Evolutionary conservation across 805 yeast genomes (phyloP), one percentile per base, ranked within the genome.

Genomic region (Wickerhamomyces silvicola): DNA sequence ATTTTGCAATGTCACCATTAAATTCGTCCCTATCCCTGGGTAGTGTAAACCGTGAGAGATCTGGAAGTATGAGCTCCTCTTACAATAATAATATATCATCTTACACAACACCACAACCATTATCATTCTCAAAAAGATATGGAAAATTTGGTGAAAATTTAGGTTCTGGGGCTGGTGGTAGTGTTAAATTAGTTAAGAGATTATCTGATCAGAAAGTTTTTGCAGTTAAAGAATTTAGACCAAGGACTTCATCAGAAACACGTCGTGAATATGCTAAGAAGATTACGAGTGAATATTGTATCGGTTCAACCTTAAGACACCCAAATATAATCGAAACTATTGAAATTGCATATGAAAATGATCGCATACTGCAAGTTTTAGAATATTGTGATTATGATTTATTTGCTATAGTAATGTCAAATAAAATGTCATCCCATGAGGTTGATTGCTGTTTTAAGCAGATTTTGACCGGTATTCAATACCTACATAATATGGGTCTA

Each of bases 121-220:
- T 63, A 28, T 87, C 88, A 1, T 78, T 80, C 43, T 74, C 81
- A 24, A 85, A 81, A 50, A 65, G 87, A 44, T 87, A 86, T 56
- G 74, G 81, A 31, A 82, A 79, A 53, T 78, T 81, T 33, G 95
- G 95, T 32, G 90, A 86, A 40, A 82, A 75, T 37, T 66, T 88
- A 29, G 97, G 96, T 34, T 92, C 92, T 14, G 97, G 97, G 33
- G 96, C 96, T 2, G 97, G 97, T 30, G 97, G 97, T 4, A 72
- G 81, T 11, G 97, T 88, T 21, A 76, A 78, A 48, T 64, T 87
- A 30, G 80, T 85, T 28, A 78, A 68, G 32, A 62, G 95, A 44
- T 58, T 72, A 4, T 57, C 71, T 2, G 96, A 87, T 58, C 61
- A 65, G 19, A 71, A 76, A 46, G 72, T 83, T 2, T 87, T 85